A percentile compares a stretch with the other conserved stretches of the same genome.
phyloP scores from a whole-genome alignment of 768 basidiomycete genomes.

The Dioszegia crocea region DNA sequence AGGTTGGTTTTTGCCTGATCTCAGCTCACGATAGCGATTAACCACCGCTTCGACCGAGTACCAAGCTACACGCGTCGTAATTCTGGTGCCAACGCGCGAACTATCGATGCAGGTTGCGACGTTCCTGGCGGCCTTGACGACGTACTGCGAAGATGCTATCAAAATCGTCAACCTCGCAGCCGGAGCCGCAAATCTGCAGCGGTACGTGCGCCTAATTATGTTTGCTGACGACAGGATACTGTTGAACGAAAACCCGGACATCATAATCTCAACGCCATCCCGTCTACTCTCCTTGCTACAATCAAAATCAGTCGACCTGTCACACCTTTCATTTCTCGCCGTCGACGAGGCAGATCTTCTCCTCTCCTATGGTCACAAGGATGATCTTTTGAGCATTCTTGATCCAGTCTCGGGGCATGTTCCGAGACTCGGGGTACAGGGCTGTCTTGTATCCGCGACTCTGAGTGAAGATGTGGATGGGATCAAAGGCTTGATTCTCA shows the following conservation, averaged over 20 bases:
- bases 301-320: slow-evolving; percentile 64
- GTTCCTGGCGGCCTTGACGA: slow-evolving; percentile 62
- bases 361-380: slow-evolving; percentile 85
- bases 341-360: slow-evolving; percentile 98
- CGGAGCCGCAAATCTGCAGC: slow-evolving; percentile 52
- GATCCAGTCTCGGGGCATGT: slow-evolving; percentile 61
- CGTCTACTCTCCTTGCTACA: slow-evolving; percentile 65
- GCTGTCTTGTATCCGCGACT: slow-evolving; percentile 94
- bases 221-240: slow-evolving; percentile 8
- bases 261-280: slow-evolving; percentile 74
- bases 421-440: slow-evolving; percentile 61
- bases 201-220: slow-evolving; percentile 25
- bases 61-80: slow-evolving; percentile 62
- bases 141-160: slow-evolving; percentile 72
- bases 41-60: slow-evolving; percentile 32
- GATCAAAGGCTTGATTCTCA: slow-evolving; percentile 78
- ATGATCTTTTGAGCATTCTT: slow-evolving; percentile 61
- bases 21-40: neutral
- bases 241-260: slow-evolving; percentile 69
- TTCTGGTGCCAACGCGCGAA: slow-evolving; percentile 74
- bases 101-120: slow-evolving; percentile 81
- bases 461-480: slow-evolving; percentile 93
- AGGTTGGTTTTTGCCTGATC: slow-evolving; percentile 53
- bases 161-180: slow-evolving; percentile 70
- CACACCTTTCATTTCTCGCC: slow-evolving; percentile 73